Evolutionary conservation across 1,284 basidiomycete species (phyloP).

Genomic region (Hemileccinum hortonii): DNA sequence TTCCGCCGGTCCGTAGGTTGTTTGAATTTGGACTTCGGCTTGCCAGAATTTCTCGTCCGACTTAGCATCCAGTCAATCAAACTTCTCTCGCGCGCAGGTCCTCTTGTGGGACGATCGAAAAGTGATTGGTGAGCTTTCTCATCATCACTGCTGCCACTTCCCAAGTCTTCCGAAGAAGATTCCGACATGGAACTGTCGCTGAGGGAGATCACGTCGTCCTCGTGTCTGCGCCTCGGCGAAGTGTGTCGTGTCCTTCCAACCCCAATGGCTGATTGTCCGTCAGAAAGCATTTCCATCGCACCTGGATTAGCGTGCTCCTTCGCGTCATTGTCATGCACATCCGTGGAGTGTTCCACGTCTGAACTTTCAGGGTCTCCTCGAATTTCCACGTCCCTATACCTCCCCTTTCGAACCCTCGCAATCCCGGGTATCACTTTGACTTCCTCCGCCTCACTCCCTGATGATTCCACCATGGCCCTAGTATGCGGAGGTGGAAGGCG

Average conservation of each 20-base stretch:
- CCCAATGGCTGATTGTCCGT: conserved; percentile 13
- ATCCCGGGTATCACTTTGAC: conserved; percentile 44
- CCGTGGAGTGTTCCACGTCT: conserved; percentile 27
- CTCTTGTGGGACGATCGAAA: conserved; percentile 24
- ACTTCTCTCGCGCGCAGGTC: conserved; percentile 38
- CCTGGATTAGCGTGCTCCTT: not conserved
- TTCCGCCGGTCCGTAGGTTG: conserved; percentile 6
- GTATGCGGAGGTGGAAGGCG: conserved; percentile 11
- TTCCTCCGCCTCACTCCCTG: conserved; percentile 35
- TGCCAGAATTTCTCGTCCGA: conserved; percentile 37
- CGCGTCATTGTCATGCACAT: not conserved
- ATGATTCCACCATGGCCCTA: conserved; percentile 16
- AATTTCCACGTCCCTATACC: conserved; percentile 33
- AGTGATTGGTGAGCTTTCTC: conserved; percentile 34
- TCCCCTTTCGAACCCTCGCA: conserved; percentile 40
- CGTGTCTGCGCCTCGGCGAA: conserved; percentile 3
- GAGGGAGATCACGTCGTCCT: conserved; percentile 24
- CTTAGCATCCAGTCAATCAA: conserved; percentile 61
- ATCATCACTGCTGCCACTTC: conserved; percentile 25
- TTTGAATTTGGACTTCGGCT: conserved; percentile 13
- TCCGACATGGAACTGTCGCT: conserved; percentile 22
- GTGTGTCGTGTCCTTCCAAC: conserved; percentile 7
- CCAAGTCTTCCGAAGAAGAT: conserved; percentile 30
- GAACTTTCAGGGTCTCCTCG: conserved; percentile 53
- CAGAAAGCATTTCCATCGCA: conserved; percentile 11